Evolutionary conservation across 2,329 filamentous ascomycete genomes (phyloP).

Genomic region (Chrysoporthe puriensis): DNA sequence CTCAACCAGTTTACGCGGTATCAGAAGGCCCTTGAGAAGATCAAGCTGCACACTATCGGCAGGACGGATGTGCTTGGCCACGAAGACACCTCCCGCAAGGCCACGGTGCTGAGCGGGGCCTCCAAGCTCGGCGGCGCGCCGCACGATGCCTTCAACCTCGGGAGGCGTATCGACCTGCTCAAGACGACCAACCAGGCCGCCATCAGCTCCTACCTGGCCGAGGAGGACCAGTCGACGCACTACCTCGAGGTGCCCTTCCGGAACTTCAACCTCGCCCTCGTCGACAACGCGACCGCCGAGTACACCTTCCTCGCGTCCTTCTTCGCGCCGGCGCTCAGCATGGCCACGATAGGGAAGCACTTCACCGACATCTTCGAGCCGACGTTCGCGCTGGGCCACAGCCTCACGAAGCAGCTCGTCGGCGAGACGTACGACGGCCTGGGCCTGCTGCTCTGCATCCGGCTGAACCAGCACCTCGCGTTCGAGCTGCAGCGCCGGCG

Average conservation of each 20-base stretch:
- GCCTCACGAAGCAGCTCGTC: slow-evolving; percentile 75
- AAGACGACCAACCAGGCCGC: slow-evolving; percentile 74
- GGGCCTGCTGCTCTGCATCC: slow-evolving; percentile 86
- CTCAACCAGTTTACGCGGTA: slow-evolving; percentile 89
- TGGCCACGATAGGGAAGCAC: slow-evolving; percentile 77
- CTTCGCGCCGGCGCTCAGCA: slow-evolving; percentile 78
- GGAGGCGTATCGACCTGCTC: slow-evolving; percentile 81
- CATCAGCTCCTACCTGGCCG: slow-evolving; percentile 84
- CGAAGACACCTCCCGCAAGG: slow-evolving; percentile 71
- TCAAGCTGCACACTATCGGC: slow-evolving; percentile 82
- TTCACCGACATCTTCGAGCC: slow-evolving; percentile 90
- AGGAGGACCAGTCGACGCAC: slow-evolving; percentile 84
- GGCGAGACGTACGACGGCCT: slow-evolving; percentile 81
- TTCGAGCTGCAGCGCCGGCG: slow-evolving; percentile 93
- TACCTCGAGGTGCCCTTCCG: slow-evolving; percentile 90
- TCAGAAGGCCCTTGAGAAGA: slow-evolving; percentile 77
- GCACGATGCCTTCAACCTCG: slow-evolving; percentile 88
- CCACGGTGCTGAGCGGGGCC: slow-evolving; percentile 56
- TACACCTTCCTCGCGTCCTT: slow-evolving; percentile 93
- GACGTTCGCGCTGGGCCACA: slow-evolving; percentile 81
- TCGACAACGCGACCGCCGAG: slow-evolving; percentile 93
- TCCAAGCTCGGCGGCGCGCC: slow-evolving; percentile 58
- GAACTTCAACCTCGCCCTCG: slow-evolving; percentile 89
- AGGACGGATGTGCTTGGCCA: slow-evolving; percentile 82
- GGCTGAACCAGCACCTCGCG: slow-evolving; percentile 89